Evolutionary conservation across 2,329 filamentous ascomycete genomes (phyloP).

Genomic region (Xylaria digitata): DNA sequence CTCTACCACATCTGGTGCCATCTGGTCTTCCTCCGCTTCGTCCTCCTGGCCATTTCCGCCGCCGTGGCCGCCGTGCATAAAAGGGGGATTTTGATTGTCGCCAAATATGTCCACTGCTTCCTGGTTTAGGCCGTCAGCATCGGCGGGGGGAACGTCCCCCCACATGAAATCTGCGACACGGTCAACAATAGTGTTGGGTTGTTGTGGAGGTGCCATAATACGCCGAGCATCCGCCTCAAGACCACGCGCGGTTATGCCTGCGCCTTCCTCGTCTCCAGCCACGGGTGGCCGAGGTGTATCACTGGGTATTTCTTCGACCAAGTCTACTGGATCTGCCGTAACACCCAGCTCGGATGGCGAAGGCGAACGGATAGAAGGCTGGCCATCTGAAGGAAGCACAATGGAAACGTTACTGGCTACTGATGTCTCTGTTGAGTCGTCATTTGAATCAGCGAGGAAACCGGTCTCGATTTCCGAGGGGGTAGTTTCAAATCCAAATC

Average conservation of each 20-base stretch:
- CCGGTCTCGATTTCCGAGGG: neutral
- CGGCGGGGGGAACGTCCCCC: constrained; percentile 62
- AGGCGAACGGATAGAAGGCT: constrained; percentile 12
- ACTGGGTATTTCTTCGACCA: neutral
- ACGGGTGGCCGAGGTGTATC: neutral
- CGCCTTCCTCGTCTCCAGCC: constrained; percentile 11
- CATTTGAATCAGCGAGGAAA: constrained; percentile 1
- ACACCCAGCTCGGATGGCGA: constrained; percentile 3
- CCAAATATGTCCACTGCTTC: constrained; percentile 71
- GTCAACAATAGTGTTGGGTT: constrained; percentile 55
- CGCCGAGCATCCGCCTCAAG: constrained; percentile 25
- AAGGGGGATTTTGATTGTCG: constrained; percentile 57
- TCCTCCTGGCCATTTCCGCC: constrained; percentile 45
- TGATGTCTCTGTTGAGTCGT: constrained; percentile 9
- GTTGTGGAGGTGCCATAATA: constrained; percentile 34
- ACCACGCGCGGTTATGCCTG: constrained; percentile 7
- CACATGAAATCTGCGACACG: constrained; percentile 71
- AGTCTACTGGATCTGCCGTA: neutral
- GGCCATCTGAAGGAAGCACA: neutral
- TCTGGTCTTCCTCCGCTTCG: constrained; percentile 57
- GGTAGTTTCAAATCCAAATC: neutral
- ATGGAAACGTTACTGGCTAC: constrained; percentile 10
- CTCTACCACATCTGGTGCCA: constrained; percentile 66
- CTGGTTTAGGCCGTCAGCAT: constrained; percentile 54
- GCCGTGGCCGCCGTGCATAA: constrained; percentile 52